phyloP scores from a whole-genome alignment of 371 early-diverging fungal genomes.

The Batkoa obscura region DNA sequence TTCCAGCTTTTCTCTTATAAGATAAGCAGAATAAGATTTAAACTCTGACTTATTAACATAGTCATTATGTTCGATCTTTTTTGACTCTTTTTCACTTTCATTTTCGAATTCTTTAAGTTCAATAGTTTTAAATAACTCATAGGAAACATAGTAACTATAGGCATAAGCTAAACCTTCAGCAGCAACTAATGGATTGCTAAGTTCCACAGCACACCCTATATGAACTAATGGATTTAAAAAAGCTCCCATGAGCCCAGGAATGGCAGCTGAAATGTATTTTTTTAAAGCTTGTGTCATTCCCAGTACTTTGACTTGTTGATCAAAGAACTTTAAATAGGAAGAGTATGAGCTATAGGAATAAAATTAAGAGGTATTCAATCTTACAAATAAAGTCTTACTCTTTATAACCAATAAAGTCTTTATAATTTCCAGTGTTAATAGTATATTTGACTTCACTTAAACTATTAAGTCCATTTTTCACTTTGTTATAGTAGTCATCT shows the following conservation, averaged over 20 bases:
- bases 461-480: too few species aligned
- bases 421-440: too few species aligned
- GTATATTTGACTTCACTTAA: too few species aligned
- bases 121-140: neutral
- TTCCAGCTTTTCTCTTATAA: too few species aligned
- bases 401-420: too few species aligned
- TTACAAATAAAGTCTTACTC: too few species aligned
- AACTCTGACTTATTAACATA: too few species aligned
- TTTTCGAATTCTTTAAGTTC: too few species aligned
- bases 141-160: neutral
- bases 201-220: conserved; percentile 7
- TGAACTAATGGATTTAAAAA: conserved; percentile 7
- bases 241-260: conserved; percentile 3
- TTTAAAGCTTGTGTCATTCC: neutral
- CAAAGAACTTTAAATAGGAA: conserved; percentile 4
- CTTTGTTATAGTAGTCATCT: too few species aligned
- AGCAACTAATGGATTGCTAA: neutral
- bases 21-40: too few species aligned
- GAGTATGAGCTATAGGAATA: too few species aligned
- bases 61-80: neutral
- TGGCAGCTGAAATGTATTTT: neutral
- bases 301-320: neutral
- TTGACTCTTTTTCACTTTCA: neutral
- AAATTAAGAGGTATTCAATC: too few species aligned
- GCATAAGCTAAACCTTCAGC: conserved; percentile 8